These are phyloP conservation scores for Kazachstania kunashirensis DNA, from an alignment of 805 yeast genomes.

Conservation along the genomic window DNA sequence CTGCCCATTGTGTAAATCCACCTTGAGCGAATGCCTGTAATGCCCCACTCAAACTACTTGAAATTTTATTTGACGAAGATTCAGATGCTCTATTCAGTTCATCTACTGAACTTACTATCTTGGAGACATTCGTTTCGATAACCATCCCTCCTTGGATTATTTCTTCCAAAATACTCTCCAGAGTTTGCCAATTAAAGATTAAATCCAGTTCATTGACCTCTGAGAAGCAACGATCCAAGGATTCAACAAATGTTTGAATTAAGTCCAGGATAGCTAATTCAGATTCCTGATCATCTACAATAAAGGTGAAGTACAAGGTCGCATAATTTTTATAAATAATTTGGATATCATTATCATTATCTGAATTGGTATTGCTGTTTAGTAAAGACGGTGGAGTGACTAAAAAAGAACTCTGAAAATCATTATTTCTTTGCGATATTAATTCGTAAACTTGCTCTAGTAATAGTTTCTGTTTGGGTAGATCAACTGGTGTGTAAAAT, in stretches of 20 bases:
- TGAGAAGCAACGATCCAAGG: slow-evolving; percentile 83
- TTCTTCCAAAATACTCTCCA: slow-evolving; percentile 84
- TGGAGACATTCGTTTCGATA: slow-evolving; percentile 75
- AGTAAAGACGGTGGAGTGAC: slow-evolving; percentile 74
- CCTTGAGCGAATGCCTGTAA: slow-evolving; percentile 28
- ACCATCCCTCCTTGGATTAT: slow-evolving; percentile 98
- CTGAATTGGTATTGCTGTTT: slow-evolving; percentile 17
- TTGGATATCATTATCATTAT: slow-evolving; percentile 59
- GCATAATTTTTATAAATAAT: slow-evolving; percentile 94
- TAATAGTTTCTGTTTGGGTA: slow-evolving; percentile 69
- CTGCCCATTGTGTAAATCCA: slow-evolving; percentile 30
- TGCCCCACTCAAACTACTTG: slow-evolving; percentile 22
- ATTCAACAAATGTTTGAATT: slow-evolving; percentile 94
- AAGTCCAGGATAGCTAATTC: slow-evolving; percentile 89
- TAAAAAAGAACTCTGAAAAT: slow-evolving; percentile 76
- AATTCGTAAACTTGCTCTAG: slow-evolving; percentile 75
- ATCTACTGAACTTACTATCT: slow-evolving; percentile 75
- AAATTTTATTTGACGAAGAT: slow-evolving; percentile 16
- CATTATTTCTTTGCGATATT: slow-evolving; percentile 53
- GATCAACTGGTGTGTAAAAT: slow-evolving; percentile 86
- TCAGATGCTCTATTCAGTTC: slow-evolving; percentile 32
- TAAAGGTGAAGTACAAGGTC: slow-evolving; percentile 88
- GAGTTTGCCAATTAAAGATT: slow-evolving; percentile 97
- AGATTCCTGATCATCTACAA: slow-evolving; percentile 92
- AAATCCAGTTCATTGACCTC: slow-evolving; percentile 93